Evolutionary conservation across 331 rosid genomes (phyloP), one percentile per base, ranked within the genome.

Genomic region (Rosa hybrid): DNA sequence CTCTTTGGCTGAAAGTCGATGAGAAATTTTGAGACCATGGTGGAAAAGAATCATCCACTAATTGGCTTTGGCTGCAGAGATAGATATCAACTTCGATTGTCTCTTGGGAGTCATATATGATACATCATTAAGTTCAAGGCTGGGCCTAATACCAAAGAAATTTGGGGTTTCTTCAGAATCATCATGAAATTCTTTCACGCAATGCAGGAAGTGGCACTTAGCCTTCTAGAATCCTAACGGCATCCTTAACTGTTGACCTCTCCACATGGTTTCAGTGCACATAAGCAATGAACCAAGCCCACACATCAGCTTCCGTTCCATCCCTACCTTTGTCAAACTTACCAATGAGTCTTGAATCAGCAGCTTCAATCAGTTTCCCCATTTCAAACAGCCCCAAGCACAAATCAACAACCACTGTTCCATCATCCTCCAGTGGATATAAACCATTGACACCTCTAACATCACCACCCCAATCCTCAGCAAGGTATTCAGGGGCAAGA

Each of bases 51-150:
- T 42, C 8, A 42, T 42, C 45, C 45, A 42, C 8, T 7, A 42
- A 42, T 42, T 42, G 8, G 45, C 45, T 8, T 42, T 5, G 45
- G 45, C 45, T 42, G 7, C 45, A 7, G 45, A 42, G 45, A 42
- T 42, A 5, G 8, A 7, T 42, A 42, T 42, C 45, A 42, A 5
- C 45, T 42, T 42, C 1, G 45, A 91, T 21, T 86, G 87, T 68
- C 98, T 91, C 82, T 82, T 88, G 21, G 94, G 97, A 51, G 98
- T 91, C 86, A 90, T 53, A 87, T 89, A 89, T 11, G 82, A 86
- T 41, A 81, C 80, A 14, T 90, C 94, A 17, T 91, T 90, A 16
- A 41, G 12, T 39, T 91, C 39, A 21, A 49, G 18, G 65, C 89
- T 87, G n/a, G 34, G 46, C 49, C 85, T 71, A 67, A 80, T 86